Evolutionary conservation across 2,329 filamentous ascomycete genomes (phyloP).

Genomic region (Aspergillus sp.): DNA sequence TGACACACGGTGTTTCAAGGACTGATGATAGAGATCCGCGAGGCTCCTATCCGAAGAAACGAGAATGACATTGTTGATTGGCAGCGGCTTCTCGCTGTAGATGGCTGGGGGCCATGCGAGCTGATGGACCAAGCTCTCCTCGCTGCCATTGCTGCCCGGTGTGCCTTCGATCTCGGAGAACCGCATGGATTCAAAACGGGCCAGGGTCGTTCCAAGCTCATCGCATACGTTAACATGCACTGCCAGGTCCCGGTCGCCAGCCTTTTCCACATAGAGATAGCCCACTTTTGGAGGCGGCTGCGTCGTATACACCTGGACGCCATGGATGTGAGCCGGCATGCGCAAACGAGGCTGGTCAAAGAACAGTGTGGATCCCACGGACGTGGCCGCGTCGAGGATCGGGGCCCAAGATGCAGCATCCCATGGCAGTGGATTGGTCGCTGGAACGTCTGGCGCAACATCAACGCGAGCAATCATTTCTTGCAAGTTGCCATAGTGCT

Average conservation of each 20-base stretch:
- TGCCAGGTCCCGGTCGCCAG: constrained; percentile 16
- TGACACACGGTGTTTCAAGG: neutral
- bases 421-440: constrained; percentile 16
- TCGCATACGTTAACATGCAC: constrained; percentile 28
- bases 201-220: constrained; percentile 29
- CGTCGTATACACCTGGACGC: constrained; percentile 3
- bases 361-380: constrained; percentile 41
- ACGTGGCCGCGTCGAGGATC: constrained; percentile 43
- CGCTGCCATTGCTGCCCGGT: constrained; percentile 15
- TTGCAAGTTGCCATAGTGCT: constrained; percentile 37
- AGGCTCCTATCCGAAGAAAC: constrained; percentile 1
- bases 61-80: constrained; percentile 12
- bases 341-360: constrained; percentile 36
- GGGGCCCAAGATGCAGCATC: constrained; percentile 37
- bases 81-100: constrained; percentile 29
- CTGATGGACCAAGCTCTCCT: constrained; percentile 35
- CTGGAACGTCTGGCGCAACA: constrained; percentile 22
- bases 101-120: constrained; percentile 38
- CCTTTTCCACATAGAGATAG: constrained; percentile 34
- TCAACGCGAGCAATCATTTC: constrained; percentile 45
- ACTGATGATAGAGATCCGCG: neutral
- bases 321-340: constrained; percentile 31
- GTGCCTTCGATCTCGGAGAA: constrained; percentile 42
- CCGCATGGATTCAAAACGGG: constrained; percentile 33
- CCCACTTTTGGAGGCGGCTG: constrained; percentile 30